phyloP scores from a whole-genome alignment of 352 stramenopile species.

The Hyaloperonospora brassicae region DNA sequence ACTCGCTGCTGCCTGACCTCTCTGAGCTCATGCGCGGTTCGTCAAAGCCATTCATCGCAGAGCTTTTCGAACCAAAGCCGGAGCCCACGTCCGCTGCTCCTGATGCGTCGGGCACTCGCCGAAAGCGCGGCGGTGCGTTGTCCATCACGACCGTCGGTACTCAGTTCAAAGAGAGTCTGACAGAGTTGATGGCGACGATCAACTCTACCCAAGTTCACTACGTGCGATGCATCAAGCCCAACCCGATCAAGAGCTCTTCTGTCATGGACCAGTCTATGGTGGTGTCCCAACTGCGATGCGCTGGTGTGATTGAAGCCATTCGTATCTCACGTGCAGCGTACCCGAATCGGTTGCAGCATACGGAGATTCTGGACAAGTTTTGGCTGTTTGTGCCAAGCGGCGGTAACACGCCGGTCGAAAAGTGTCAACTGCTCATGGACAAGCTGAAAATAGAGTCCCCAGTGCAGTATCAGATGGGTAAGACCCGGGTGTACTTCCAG shows the following conservation, averaged over 20 bases:
- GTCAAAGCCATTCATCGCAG: constrained; percentile 56
- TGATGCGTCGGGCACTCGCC: constrained; percentile 28
- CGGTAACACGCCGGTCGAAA: constrained; percentile 45
- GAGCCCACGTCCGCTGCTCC: constrained; percentile 31
- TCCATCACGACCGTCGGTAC: constrained; percentile 72
- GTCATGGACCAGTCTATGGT: constrained; percentile 90
- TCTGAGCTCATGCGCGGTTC: constrained; percentile 82
- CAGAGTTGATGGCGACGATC: constrained; percentile 92
- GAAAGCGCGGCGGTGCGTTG: constrained; percentile 50
- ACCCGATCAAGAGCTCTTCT: constrained; percentile 90
- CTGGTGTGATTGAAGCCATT: constrained; percentile 98
- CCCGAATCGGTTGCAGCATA: constrained; percentile 92
- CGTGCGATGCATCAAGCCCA: constrained; percentile 98
- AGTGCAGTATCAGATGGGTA: constrained; percentile 79
- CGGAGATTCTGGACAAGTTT: constrained; percentile 76
- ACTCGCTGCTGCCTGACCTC: constrained; percentile 90
- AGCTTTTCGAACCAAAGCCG: constrained; percentile 67
- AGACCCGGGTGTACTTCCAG: constrained; percentile 84
- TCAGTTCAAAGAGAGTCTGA: constrained; percentile 92
- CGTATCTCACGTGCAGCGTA: constrained; percentile 97
- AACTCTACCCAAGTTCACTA: constrained; percentile 95
- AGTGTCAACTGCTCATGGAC: constrained; percentile 72
- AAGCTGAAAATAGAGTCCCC: constrained; percentile 70
- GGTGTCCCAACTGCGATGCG: constrained; percentile 94
- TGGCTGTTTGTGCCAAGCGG: constrained; percentile 69